Percentiles rank a stretch among this genome's conserved stretches.
Conservation (phyloP, 208 protist species). For the Strigomonas galati region DNA sequence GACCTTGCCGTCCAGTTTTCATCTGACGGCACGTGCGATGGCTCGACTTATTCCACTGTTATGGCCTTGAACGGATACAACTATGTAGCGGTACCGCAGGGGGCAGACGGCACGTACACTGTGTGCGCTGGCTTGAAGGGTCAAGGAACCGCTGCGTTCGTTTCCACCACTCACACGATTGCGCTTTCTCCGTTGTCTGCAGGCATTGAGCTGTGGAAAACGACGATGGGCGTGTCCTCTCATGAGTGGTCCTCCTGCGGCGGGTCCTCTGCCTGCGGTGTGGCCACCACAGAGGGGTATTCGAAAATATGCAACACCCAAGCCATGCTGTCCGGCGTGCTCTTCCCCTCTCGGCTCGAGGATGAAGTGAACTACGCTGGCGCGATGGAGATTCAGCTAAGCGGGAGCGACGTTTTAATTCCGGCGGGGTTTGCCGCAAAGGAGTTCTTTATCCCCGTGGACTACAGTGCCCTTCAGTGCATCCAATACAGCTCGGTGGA, state of each 20-base stretch:
- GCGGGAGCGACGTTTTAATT: slow-evolving; percentile 23
- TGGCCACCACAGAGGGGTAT: slow-evolving; percentile 21
- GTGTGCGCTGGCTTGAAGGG: slow-evolving; percentile 34
- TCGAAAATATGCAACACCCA: slow-evolving; percentile 40
- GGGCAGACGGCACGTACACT: slow-evolving; percentile 28
- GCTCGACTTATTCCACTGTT: slow-evolving; percentile 26
- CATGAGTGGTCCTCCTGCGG: slow-evolving; percentile 43
- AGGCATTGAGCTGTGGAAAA: slow-evolving; percentile 35
- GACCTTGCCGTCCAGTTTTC: slow-evolving; percentile 36
- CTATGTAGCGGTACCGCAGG: slow-evolving; percentile 23
- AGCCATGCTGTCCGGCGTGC: slow-evolving; percentile 3
- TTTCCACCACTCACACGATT: slow-evolving; percentile 23
- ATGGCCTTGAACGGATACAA: slow-evolving; percentile 16
- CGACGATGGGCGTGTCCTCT: slow-evolving; percentile 23
- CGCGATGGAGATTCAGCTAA: slow-evolving; percentile 32
- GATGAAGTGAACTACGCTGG: slow-evolving; percentile 31
- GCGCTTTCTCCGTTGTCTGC: slow-evolving; percentile 24
- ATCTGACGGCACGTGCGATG: slow-evolving; percentile 29
- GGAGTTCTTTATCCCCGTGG: slow-evolving; percentile 32
- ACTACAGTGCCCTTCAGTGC: slow-evolving; percentile 33
- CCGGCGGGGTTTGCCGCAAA: slow-evolving; percentile 27
- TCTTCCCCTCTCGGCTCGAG: slow-evolving; percentile 38
- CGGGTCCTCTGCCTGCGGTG: slow-evolving; percentile 32
- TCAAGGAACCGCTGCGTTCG: slow-evolving; percentile 32
- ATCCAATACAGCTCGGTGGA: slow-evolving; percentile 30